These are phyloP conservation scores for Iberis pinnata DNA, from an alignment of 345 rosid species.

Conservation along the genomic window DNA sequence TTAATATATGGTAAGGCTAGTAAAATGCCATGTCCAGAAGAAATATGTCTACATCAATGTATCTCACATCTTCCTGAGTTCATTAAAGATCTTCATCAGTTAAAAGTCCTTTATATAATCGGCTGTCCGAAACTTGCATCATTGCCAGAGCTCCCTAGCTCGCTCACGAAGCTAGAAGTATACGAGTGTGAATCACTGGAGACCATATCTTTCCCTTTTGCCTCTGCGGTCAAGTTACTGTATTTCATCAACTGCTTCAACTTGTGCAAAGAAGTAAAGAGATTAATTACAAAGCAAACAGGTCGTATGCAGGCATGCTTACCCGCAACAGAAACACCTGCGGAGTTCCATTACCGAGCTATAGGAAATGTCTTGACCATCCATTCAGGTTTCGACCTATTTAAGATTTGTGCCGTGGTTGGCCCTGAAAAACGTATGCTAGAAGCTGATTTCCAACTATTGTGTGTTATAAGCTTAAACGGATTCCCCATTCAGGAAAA, in stretches of 20 bases:
- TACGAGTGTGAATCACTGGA: background rate
- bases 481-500: background rate
- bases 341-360: background rate
- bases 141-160: background rate
- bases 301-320: background rate
- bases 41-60: no score
- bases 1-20: background rate
- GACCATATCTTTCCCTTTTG: background rate
- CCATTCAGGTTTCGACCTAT: background rate
- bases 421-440: background rate
- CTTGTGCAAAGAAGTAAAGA: background rate
- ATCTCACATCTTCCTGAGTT: no score
- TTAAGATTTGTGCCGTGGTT: background rate
- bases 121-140: background rate
- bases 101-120: background rate
- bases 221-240: background rate
- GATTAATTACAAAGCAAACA: background rate
- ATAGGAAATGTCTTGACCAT: conserved; percentile 3
- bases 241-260: background rate
- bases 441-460: background rate
- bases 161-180: background rate
- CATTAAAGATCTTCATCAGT: background rate
- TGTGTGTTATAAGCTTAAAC: background rate
- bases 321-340: background rate
- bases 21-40: background rate